Evolutionary conservation across 805 yeast genomes (phyloP), one percentile per base, ranked within the genome.

Genomic region (Barnettozyma pratensis): DNA sequence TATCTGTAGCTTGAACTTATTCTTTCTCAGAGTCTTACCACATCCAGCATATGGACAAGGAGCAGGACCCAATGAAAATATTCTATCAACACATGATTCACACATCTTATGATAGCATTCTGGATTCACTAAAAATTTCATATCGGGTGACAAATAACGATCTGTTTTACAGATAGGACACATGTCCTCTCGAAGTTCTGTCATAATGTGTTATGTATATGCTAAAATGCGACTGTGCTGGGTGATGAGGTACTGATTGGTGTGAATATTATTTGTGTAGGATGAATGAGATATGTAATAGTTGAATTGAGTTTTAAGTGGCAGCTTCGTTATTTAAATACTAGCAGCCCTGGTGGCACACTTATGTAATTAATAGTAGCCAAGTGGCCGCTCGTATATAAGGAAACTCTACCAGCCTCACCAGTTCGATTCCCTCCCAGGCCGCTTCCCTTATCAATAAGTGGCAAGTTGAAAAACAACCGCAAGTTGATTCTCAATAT

Each of bases 41-140:
- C 99, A 94, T 45, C 84, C 82, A 4, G 90, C 86, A 64, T 91
- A 92, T 1, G 99, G 99, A 64, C 99, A 94, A 25, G 91, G 94
- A 0, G 97, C 94, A 0, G 99, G 99, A 4, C 99, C 99, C 44
- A 86, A 71, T 6, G 96, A 81, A 63, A 87, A 94, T 46, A 94
- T 91, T 55, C 99, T 77, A 66, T 94, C 98, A 39, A 92, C 98
- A 69, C 99, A 94, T 2, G 96, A 82, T 58, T 86, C 97, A 70
- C 99, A 94, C 66, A 94, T 92, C 73, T 89, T 92, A 64, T 94
- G 99, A 64, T 94, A 94, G 69, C 99, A 94, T 66, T 94, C 99
- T 0, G 98, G 96, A 60, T 94, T 94, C 54, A 94, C 90, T 47
- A 92, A 78, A 63, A 94, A 92, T 55, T 77, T 81, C 84, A 94